phyloP scores from a whole-genome alignment of 2,329 filamentous ascomycete genomes.

The Claviceps sp. region DNA sequence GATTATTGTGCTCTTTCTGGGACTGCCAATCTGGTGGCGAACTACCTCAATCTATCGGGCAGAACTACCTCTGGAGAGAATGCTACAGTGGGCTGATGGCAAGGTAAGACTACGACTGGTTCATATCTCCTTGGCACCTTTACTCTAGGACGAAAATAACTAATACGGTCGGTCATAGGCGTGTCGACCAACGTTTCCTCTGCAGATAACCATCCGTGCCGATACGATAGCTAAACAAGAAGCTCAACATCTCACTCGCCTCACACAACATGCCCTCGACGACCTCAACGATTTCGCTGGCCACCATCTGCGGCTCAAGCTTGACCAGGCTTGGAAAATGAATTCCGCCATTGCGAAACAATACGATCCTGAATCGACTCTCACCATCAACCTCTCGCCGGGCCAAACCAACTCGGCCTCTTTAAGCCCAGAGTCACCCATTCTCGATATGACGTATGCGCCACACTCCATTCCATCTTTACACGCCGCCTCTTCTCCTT shows the following conservation, averaged over 20 bases:
- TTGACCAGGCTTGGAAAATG: conserved; percentile 14
- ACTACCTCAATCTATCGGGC: conserved; percentile 90
- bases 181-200: conserved; percentile 77
- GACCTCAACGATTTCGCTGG: conserved; percentile 75
- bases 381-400: conserved; percentile 58
- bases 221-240: conserved; percentile 52
- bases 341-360: conserved; percentile 16
- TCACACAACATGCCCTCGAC: conserved; percentile 78
- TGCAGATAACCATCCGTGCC: conserved; percentile 67
- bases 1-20: conserved; percentile 69
- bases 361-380: conserved; percentile 37
- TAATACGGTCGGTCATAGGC: conserved; percentile 39
- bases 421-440: conserved; percentile 55
- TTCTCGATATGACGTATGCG: conserved; percentile 67
- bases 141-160: neutral
- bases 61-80: conserved; percentile 65
- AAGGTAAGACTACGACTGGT: conserved; percentile 41
- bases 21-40: conserved; percentile 89
- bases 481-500: conserved; percentile 55
- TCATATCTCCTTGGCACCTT: neutral
- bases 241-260: conserved; percentile 57
- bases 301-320: conserved; percentile 54
- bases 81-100: conserved; percentile 84
- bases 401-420: conserved; percentile 47
- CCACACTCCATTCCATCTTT: conserved; percentile 52